Evolutionary conservation across 371 early-diverging fungal genomes (phyloP).

Genomic region (Phascolomyces articulosus): DNA sequence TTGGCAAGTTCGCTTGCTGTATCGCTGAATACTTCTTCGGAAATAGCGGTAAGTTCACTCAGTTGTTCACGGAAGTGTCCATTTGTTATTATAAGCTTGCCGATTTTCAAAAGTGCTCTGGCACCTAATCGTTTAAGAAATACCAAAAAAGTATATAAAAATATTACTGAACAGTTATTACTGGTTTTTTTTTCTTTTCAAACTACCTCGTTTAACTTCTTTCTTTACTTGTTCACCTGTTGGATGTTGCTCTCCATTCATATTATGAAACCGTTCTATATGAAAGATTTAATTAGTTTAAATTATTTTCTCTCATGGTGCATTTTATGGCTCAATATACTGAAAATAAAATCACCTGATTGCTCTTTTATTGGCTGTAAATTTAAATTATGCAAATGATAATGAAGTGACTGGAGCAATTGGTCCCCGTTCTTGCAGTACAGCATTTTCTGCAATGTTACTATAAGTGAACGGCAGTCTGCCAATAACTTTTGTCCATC

Average conservation of each 20-base stretch:
- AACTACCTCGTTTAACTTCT: constrained; percentile 39
- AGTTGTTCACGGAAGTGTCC: constrained; percentile 55
- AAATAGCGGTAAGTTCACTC: constrained; percentile 48
- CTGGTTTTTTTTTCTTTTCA: neutral
- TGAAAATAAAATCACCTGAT: constrained; percentile 19
- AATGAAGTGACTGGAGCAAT: constrained; percentile 61
- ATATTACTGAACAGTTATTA: neutral
- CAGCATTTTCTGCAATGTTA: constrained; percentile 45
- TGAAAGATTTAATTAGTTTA: neutral
- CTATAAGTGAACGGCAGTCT: constrained; percentile 50
- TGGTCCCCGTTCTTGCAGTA: constrained; percentile 61
- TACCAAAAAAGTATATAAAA: neutral
- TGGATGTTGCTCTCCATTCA: constrained; percentile 2
- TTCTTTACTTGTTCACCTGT: constrained; percentile 15
- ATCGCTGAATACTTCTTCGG: constrained; percentile 54
- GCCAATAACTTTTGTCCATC: constrained; percentile 51
- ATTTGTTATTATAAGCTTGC: constrained; percentile 52
- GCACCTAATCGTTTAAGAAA: constrained; percentile 22
- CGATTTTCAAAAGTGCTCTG: constrained; percentile 41
- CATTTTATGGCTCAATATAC: too few relatives aligned
- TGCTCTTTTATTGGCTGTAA: constrained; percentile 22
- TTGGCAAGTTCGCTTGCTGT: constrained; percentile 34
- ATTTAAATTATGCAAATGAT: constrained; percentile 37
- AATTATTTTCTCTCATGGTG: too few relatives aligned
- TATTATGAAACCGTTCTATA: neutral